Base-by-base conservation (phyloP, 2,329 filamentous ascomycete genomes). In the Penicillium hordei region DNA sequence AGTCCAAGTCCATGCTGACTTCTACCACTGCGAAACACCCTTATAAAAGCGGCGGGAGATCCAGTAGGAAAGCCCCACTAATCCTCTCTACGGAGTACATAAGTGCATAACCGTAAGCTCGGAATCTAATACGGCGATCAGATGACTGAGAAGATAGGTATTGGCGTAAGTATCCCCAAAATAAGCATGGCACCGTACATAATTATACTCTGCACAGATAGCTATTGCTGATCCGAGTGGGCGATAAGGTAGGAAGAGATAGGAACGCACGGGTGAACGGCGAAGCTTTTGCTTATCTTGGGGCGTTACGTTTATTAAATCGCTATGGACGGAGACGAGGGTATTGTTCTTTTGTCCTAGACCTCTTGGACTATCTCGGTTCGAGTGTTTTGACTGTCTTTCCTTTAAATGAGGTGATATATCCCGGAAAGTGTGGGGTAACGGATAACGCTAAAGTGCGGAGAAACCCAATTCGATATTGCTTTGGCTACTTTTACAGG, bases 221-320 rank as follows among this genome's bases (percentile, higher is more conserved):
- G 55, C 55, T 29, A 10, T 27, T 10, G 17, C 4, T 46, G 27
- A 42, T 53, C 27, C 12, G 49, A 57, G 42, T 57, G 55, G 55
- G n/a, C 49, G 55, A 57, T 57, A 57, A 53, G 12, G 19, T 5
- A 29, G 21, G 33, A 13, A 19, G 13, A 49, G 44, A 55, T 49
- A 27, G 10, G 52, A 15, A 44, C 31, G 44, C 17, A 13, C n/a
- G 25, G n/a, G 4, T 19, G 7, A 1, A 48, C 25, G 23, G 25
- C 23, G 29, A 38, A 36, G 31, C 13, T 15, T 38, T 48, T 17
- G 40, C 42, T 48, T 53, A 53, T 53, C 51, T 13, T 17, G 7
- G 23, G 5, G 3, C 4, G 4, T 49, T 49, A 39, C 48, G 10
- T 27, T 36, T 49, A 12, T 36, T 25, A 27, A 34, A 27, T 17